These are phyloP conservation scores for Lipomyces kockii DNA, from an alignment of 805 yeast genomes.

Conservation along the genomic window DNA sequence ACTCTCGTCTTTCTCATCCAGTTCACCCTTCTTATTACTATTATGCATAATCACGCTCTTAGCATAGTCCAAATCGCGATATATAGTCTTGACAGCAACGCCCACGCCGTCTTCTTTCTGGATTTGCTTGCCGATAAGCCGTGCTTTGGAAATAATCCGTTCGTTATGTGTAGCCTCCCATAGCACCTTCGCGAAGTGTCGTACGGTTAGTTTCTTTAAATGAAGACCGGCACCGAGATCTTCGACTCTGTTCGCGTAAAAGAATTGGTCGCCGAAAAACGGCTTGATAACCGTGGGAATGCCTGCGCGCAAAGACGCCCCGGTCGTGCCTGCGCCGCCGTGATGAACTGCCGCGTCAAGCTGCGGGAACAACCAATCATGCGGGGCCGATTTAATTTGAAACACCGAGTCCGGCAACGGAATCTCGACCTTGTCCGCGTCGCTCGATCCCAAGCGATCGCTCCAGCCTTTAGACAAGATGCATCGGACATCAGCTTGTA, in stretches of 20 bases:
- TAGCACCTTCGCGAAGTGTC: constrained; percentile 68
- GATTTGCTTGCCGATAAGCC: constrained; percentile 63
- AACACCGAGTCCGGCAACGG: constrained; percentile 69
- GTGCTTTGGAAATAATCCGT: constrained; percentile 71
- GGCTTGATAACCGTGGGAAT: constrained; percentile 90
- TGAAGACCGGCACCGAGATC: constrained; percentile 85
- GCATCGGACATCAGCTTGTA: constrained; percentile 81
- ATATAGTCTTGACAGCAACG: constrained; percentile 76
- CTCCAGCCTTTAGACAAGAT: constrained; percentile 95
- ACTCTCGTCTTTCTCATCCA: constrained; percentile 21
- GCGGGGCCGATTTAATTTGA: constrained; percentile 77
- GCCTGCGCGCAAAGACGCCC: constrained; percentile 85
- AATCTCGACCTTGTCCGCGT: constrained; percentile 47
- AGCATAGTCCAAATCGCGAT: constrained; percentile 44
- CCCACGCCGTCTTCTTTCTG: constrained; percentile 78
- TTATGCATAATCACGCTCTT: constrained; percentile 8
- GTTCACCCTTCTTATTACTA: not conserved
- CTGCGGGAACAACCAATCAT: constrained; percentile 90
- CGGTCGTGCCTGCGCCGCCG: constrained; percentile 97
- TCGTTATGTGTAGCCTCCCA: constrained; percentile 68
- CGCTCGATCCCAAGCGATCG: constrained; percentile 59
- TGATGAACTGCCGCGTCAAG: constrained; percentile 96
- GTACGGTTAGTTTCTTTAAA: constrained; percentile 67
- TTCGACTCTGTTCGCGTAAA: constrained; percentile 84
- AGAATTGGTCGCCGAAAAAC: constrained; percentile 94